Percentiles rank a stretch among this genome's conserved stretches.
These are phyloP conservation scores for Rhododendron simsii DNA, from an alignment of 148 eudicot species.

Conservation along the genomic window DNA sequence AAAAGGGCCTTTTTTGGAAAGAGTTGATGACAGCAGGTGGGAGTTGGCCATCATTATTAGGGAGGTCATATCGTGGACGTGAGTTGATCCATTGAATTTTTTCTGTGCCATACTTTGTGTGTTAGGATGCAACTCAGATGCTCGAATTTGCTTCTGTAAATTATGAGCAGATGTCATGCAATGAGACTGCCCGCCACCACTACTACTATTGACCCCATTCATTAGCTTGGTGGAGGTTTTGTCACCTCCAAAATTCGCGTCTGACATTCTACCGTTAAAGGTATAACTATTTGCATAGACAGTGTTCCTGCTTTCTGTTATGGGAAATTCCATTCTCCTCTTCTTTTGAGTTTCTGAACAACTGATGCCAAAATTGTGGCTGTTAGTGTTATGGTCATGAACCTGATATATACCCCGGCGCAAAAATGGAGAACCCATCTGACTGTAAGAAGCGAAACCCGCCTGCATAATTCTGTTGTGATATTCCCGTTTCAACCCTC, in stretches of 20 bases:
- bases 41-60: slow-evolving; percentile 9
- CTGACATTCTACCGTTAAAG: slow-evolving; percentile 12
- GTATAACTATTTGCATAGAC: slow-evolving; percentile 4
- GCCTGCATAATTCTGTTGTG: slow-evolving; percentile 6
- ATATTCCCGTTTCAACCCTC: slow-evolving; percentile 36
- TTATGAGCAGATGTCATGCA: neutral
- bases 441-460: slow-evolving; percentile 4
- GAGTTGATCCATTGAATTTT: slow-evolving; percentile 7
- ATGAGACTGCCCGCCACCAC: neutral
- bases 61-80: slow-evolving; percentile 14
- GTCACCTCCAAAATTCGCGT: neutral
- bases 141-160: slow-evolving; percentile 19
- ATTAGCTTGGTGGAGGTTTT: slow-evolving; percentile 11
- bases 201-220: slow-evolving; percentile 3
- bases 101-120: slow-evolving; percentile 12
- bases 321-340: slow-evolving; percentile 19
- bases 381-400: slow-evolving; percentile 1
- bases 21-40: slow-evolving; percentile 14
- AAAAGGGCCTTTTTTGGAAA: slow-evolving; percentile 1
- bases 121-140: slow-evolving; percentile 21
- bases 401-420: slow-evolving; percentile 15
- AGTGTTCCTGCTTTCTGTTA: neutral
- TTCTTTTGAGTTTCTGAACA: slow-evolving; percentile 26
- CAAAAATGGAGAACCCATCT: slow-evolving; percentile 19
- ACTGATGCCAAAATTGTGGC: slow-evolving; percentile 14